Percentiles rank a stretch among this genome's conserved stretches.
These are phyloP conservation scores for Teratosphaeria gauchensis DNA, from an alignment of 2,329 filamentous ascomycete genomes.

Conservation along the genomic window DNA sequence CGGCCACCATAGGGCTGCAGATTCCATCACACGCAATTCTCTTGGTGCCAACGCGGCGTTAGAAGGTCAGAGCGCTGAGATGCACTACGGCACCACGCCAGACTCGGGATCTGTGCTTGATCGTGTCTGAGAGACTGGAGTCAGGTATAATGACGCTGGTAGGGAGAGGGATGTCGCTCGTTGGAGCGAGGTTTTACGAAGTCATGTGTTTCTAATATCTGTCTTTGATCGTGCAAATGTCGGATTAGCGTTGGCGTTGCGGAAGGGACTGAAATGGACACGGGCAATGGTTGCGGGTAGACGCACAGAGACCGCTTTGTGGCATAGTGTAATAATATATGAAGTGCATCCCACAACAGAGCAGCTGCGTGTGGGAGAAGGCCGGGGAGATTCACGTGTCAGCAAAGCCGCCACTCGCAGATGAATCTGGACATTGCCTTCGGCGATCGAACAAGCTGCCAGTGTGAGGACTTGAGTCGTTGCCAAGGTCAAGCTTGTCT, in stretches of 20 bases:
- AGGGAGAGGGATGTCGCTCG: not conserved
- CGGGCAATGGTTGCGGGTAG: not conserved
- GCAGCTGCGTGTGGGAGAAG: not conserved
- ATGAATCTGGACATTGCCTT: not conserved
- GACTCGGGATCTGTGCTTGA: not conserved
- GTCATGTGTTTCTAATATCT: not conserved
- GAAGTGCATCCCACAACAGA: not conserved
- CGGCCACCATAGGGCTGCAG: slow-evolving; percentile 18
- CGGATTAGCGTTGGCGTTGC: not conserved
- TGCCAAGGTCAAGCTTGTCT: too few species aligned
- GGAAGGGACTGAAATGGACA: not conserved
- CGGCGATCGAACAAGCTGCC: not conserved
- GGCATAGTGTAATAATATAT: not conserved
- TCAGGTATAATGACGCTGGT: not conserved
- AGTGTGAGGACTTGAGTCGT: too few species aligned
- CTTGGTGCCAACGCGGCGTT: slow-evolving; percentile 19
- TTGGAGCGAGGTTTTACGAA: not conserved
- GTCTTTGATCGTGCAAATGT: not conserved
- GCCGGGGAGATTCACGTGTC: not conserved
- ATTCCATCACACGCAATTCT: slow-evolving; percentile 22
- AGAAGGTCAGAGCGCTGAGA: slow-evolving; percentile 11
- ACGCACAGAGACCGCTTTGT: not conserved
- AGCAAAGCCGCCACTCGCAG: not conserved
- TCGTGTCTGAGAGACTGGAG: not conserved
- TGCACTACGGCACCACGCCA: not conserved